These are phyloP conservation scores for Penicillium mononematosum DNA, from an alignment of 495 filamentous ascomycete species.

Conservation along the genomic window DNA sequence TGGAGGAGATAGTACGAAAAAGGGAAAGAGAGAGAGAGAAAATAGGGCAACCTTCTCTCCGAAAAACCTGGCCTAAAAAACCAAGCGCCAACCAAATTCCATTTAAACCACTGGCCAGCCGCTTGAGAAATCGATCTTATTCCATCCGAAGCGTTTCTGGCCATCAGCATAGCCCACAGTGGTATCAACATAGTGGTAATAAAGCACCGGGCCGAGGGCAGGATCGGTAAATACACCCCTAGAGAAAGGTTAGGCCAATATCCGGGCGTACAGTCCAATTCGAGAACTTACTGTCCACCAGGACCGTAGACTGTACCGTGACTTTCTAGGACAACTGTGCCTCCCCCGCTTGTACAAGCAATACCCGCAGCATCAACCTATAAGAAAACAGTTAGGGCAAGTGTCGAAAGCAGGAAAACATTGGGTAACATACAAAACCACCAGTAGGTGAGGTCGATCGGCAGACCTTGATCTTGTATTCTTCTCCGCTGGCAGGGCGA, in stretches of 20 bases:
- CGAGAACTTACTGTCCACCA: constrained; percentile 59
- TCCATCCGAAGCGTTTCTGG: constrained; percentile 68
- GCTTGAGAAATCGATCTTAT: constrained; percentile 58
- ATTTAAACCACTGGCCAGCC: constrained; percentile 63
- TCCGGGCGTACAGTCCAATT: background rate
- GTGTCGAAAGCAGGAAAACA: background rate
- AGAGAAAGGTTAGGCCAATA: constrained; percentile 9
- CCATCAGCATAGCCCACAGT: constrained; percentile 62
- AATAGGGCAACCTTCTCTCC: too few relatives aligned
- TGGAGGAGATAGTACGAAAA: too few relatives aligned
- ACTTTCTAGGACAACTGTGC: constrained; percentile 60
- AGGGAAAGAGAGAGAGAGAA: too few relatives aligned
- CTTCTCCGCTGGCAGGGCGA: constrained; percentile 55
- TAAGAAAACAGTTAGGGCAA: background rate
- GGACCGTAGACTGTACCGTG: constrained; percentile 70
- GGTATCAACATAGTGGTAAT: constrained; percentile 72
- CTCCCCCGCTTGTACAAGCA: constrained; percentile 59
- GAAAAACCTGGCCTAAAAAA: too few relatives aligned
- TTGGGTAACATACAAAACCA: constrained; percentile 46
- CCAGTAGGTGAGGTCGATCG: constrained; percentile 55
- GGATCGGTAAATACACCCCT: constrained; percentile 53
- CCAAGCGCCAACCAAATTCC: background rate
- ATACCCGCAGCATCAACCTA: constrained; percentile 56
- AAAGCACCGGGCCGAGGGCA: constrained; percentile 54
- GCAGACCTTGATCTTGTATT: constrained; percentile 72